These are phyloP conservation scores for Trichoderma gracile DNA, from an alignment of 2,329 filamentous ascomycete species.

Conservation along the genomic window DNA sequence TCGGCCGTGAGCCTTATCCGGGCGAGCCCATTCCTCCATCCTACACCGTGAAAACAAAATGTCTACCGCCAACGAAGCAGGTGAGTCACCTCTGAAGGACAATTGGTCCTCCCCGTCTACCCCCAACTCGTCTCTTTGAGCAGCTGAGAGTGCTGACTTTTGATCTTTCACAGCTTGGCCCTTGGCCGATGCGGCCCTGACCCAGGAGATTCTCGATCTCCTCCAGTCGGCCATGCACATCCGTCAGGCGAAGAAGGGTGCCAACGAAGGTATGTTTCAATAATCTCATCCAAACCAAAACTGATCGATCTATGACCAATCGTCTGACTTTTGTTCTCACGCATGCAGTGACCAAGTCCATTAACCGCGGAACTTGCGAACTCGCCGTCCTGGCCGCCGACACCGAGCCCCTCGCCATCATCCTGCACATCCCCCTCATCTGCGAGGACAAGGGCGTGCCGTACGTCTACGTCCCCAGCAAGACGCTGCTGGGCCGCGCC, in stretches of 20 bases:
- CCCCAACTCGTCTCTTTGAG: neutral
- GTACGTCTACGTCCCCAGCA: constrained; percentile 71
- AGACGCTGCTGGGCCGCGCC: constrained; percentile 84
- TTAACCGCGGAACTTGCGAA: constrained; percentile 89
- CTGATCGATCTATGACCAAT: neutral
- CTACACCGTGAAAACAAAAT: constrained; percentile 1
- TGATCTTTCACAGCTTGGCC: constrained; percentile 59
- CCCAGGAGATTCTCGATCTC: constrained; percentile 80
- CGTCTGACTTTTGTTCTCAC: constrained; percentile 12
- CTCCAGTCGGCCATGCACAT: constrained; percentile 68
- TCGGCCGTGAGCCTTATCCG: constrained; percentile 59
- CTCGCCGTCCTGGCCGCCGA: constrained; percentile 88
- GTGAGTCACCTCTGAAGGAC: neutral
- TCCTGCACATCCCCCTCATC: constrained; percentile 85
- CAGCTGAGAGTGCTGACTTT: constrained; percentile 28
- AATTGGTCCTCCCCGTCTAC: no score
- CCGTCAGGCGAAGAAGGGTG: constrained; percentile 84
- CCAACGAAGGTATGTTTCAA: constrained; percentile 64
- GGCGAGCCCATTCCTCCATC: constrained; percentile 36
- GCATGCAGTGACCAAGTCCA: constrained; percentile 67
- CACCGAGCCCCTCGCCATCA: constrained; percentile 81
- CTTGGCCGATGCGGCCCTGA: constrained; percentile 70
- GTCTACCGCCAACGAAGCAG: constrained; percentile 24
- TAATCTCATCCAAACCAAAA: no score
- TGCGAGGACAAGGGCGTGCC: constrained; percentile 73